Base-by-base conservation (phyloP, 1,139 yeast species). In the Hemisphaericaspora subhashii region DNA sequence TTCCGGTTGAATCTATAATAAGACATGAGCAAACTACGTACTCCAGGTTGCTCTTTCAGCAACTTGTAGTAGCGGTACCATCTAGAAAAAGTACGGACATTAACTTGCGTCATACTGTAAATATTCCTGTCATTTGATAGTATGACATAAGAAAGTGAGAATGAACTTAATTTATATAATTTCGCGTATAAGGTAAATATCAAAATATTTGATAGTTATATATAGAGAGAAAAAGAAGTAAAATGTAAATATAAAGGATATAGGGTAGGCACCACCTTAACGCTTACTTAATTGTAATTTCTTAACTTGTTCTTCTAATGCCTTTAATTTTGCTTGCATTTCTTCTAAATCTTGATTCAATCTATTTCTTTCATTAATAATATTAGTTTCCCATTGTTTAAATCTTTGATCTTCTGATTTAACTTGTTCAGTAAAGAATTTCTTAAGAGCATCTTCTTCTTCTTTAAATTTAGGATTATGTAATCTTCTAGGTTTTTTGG, bases 321-420 rank as follows among this genome's bases (percentile, higher is more conserved):
- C 64, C 60, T 83, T 84, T 56, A 83, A 80, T 60, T 83, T 83
- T 29, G 66, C 52, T 54, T 90, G 97, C 67, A 92, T 79, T 52
- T 86, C 89, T 56, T 90, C 97, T 57, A 94, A 77, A 64, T 92
- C 98, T 64, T 84, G 86, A 67, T 92, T 92, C 62, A 94, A 77
- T 62, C 96, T 81, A 65, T 89, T 88, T 67, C 97, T 83, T 69
- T 90, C 98, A 52, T 86, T 87, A 48, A 89, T 94, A 53, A 92
- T 87, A 60, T 90, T 90, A 52, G 89, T 87, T 67, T 90, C 98
- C 98, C 98, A 92, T 71, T 90, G 96, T 72, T 95, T 84, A 69
- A 92, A 94, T 60, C 98, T 79, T 57, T 87, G 95, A 58, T 94
- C 98, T 68, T 92, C 98, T 36, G 88, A 87, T 69, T 90, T 89